phyloP scores from a whole-genome alignment of 768 basidiomycete species.

The Serendipita vermifera region DNA sequence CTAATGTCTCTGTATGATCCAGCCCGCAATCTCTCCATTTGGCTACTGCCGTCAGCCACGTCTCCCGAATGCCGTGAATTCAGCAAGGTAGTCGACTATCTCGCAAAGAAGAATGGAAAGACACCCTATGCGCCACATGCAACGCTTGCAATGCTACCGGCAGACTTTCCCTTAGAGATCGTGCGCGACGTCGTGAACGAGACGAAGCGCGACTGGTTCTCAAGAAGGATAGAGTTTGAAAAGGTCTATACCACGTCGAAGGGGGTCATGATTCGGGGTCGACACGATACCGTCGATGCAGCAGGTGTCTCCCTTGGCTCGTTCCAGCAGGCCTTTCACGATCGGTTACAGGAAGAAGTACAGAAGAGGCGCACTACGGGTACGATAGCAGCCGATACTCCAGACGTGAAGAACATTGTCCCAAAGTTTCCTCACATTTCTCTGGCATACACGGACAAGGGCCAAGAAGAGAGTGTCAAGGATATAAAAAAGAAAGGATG shows the following conservation, averaged over 20 bases:
- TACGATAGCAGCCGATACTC: background rate
- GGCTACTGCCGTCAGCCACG: background rate
- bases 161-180: background rate
- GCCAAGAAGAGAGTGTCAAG: background rate
- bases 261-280: background rate
- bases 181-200: background rate
- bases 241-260: background rate
- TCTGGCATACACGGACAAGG: background rate
- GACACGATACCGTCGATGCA: background rate
- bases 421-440: background rate
- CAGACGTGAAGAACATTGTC: conserved; percentile 6
- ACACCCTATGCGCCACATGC: conserved; percentile 3
- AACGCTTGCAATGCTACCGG: background rate
- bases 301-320: background rate
- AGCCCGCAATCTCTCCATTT: background rate
- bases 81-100: background rate
- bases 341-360: background rate
- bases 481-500: background rate
- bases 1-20: too few relatives aligned
- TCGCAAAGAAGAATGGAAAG: background rate
- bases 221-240: background rate
- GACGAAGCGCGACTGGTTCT: background rate
- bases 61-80: background rate
- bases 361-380: too few relatives aligned
- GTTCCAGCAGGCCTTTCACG: background rate